phyloP scores from a whole-genome alignment of 106 monocot genomes.

The Dendrobium chrysotoxum region DNA sequence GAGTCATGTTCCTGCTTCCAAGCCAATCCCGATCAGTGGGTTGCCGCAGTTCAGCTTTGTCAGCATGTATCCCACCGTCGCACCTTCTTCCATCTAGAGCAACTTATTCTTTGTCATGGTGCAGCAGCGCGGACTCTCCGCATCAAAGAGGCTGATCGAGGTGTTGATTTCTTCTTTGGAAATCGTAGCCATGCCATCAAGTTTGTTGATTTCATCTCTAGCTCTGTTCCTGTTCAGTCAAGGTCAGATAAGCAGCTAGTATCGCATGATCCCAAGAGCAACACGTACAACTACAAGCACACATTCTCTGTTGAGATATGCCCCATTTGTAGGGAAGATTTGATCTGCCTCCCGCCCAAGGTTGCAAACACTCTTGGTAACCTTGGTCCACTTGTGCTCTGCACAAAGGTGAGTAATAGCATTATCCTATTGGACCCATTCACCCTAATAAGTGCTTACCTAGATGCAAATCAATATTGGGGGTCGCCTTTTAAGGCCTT shows the following conservation, averaged over 20 bases:
- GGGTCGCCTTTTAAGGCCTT: conserved; percentile 37
- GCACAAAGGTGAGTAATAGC: conserved; percentile 34
- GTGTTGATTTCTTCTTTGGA: conserved; percentile 79
- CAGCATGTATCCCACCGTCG: conserved; percentile 84
- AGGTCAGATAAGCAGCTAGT: conserved; percentile 36
- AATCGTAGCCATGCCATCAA: conserved; percentile 46
- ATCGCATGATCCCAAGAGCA: conserved; percentile 28
- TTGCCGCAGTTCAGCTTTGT: conserved; percentile 81
- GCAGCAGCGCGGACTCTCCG: conserved; percentile 64
- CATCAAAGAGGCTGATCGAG: conserved; percentile 54
- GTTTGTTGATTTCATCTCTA: conserved; percentile 40
- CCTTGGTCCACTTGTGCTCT: conserved; percentile 33
- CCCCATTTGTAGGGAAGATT: conserved; percentile 37
- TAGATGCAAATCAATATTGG: conserved; percentile 57
- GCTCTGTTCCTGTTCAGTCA: conserved; percentile 18
- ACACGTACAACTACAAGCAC: conserved; percentile 54
- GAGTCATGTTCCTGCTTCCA: conserved; percentile 54
- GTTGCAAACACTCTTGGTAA: conserved; percentile 16
- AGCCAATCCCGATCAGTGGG: conserved; percentile 92
- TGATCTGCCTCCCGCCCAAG: conserved; percentile 33
- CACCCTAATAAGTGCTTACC: conserved; percentile 27
- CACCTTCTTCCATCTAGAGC: conserved; percentile 87
- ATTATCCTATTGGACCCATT: conserved; percentile 37
- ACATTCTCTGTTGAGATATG: conserved; percentile 43
- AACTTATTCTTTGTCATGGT: conserved; percentile 73